Conservation (phyloP, 2,329 filamentous ascomycete species). For the Stromatinia cepivora region DNA sequence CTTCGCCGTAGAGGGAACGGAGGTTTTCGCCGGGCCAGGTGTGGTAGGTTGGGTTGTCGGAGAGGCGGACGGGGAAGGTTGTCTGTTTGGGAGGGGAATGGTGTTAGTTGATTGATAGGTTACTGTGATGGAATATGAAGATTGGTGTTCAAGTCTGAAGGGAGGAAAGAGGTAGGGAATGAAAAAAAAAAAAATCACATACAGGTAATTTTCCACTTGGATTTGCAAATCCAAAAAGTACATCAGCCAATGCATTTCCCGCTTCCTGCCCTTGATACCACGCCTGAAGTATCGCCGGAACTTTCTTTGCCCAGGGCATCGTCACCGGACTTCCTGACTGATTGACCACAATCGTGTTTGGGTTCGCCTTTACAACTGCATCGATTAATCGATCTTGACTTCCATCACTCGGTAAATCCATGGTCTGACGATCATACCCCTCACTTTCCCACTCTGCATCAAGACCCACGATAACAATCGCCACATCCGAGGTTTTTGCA, state of each 20-base stretch:
- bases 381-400: slow-evolving; percentile 64
- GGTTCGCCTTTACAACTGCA: slow-evolving; percentile 62
- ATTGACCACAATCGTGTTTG: slow-evolving; percentile 66
- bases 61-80: slow-evolving; percentile 63
- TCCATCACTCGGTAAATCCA: slow-evolving; percentile 58
- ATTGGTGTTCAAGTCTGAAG: no score
- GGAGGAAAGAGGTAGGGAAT: no score
- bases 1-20: slow-evolving; percentile 69
- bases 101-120: slow-evolving; percentile 20
- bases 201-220: slow-evolving; percentile 67
- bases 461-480: slow-evolving; percentile 66
- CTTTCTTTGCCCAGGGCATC: slow-evolving; percentile 68
- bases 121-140: no score
- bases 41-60: slow-evolving; percentile 69
- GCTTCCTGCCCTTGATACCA: slow-evolving; percentile 73
- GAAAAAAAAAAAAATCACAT: slow-evolving; percentile 22
- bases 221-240: slow-evolving; percentile 62
- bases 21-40: slow-evolving; percentile 73
- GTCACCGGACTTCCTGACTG: slow-evolving; percentile 68
- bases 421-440: slow-evolving; percentile 64
- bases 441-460: slow-evolving; percentile 77
- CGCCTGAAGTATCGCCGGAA: slow-evolving; percentile 67
- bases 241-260: slow-evolving; percentile 66
- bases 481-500: slow-evolving; percentile 64
- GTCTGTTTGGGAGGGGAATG: slow-evolving; percentile 43